phyloP scores from a whole-genome alignment of 192 early-diverging fungal species.

The Geranomyces michiganensis region DNA sequence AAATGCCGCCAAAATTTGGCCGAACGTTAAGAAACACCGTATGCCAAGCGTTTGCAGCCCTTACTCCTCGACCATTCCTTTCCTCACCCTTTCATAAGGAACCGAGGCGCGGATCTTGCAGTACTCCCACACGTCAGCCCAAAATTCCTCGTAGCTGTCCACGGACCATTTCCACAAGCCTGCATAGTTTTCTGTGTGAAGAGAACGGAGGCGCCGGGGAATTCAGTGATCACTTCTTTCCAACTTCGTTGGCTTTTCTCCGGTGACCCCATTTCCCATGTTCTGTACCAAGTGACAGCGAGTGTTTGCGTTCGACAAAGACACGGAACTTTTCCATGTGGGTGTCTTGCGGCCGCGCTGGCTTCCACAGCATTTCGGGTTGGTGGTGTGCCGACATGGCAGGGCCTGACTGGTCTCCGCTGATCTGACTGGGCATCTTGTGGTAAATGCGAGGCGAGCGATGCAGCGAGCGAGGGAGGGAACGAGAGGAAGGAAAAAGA shows the following conservation, averaged over 20 bases:
- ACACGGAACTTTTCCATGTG: conserved; percentile 73
- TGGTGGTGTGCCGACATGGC: conserved; percentile 8
- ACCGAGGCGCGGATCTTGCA: conserved; percentile 58
- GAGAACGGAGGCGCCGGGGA: too few relatives aligned
- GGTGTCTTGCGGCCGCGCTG: conserved; percentile 56
- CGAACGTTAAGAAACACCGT: neutral
- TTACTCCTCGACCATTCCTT: too few relatives aligned
- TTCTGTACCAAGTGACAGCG: conserved; percentile 56
- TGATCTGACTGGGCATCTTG: too few relatives aligned
- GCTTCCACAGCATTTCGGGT: conserved; percentile 60
- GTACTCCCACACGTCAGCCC: conserved; percentile 85
- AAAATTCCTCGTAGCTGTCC: conserved; percentile 74
- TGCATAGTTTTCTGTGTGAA: conserved; percentile 56
- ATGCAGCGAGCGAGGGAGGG: too few relatives aligned
- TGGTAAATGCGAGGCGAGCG: too few relatives aligned
- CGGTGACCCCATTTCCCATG: neutral
- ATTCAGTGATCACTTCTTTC: too few relatives aligned
- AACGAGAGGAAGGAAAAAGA: too few relatives aligned
- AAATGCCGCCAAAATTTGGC: neutral
- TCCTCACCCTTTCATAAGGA: conserved; percentile 35
- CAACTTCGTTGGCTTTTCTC: too few relatives aligned
- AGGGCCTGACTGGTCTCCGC: neutral
- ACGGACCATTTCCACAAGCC: conserved; percentile 88
- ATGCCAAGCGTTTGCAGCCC: too few relatives aligned
- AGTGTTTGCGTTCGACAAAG: conserved; percentile 71